These are phyloP conservation scores for Fusarium acutatum DNA, from an alignment of 2,329 filamentous ascomycete genomes.

Conservation along the genomic window DNA sequence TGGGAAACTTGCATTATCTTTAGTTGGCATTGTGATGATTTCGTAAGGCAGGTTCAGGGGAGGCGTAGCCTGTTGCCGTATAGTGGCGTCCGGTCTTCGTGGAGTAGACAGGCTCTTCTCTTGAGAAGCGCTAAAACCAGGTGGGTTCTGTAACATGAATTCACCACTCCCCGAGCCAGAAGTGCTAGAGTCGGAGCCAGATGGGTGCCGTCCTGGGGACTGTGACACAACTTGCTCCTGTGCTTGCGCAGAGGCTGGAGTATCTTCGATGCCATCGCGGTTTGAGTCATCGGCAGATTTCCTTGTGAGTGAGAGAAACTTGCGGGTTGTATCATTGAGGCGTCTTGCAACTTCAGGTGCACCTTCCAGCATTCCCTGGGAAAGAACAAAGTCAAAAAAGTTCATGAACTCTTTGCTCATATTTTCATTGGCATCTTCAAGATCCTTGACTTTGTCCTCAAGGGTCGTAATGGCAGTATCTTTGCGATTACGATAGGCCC, in stretches of 20 bases:
- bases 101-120: slow-evolving; percentile 14
- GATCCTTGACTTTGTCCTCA: slow-evolving; percentile 72
- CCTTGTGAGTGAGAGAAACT: slow-evolving; percentile 64
- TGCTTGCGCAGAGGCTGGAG: neutral
- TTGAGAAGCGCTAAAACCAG: neutral
- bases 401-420: slow-evolving; percentile 77
- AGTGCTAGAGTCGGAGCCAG: neutral
- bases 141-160: neutral
- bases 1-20: slow-evolving; percentile 63
- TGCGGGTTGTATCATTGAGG: slow-evolving; percentile 65
- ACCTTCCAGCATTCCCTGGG: slow-evolving; percentile 64
- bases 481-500: slow-evolving; percentile 86
- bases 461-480: slow-evolving; percentile 81
- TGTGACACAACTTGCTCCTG: neutral
- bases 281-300: slow-evolving; percentile 49
- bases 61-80: slow-evolving; percentile 31
- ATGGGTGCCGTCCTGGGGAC: neutral
- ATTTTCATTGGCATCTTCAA: slow-evolving; percentile 75
- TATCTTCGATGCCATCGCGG: slow-evolving; percentile 5
- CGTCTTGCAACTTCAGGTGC: slow-evolving; percentile 66
- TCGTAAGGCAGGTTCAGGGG: slow-evolving; percentile 50
- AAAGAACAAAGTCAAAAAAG: slow-evolving; percentile 69
- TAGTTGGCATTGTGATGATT: slow-evolving; percentile 60
- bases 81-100: slow-evolving; percentile 4
- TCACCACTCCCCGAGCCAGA: slow-evolving; percentile 14